Conservation (phyloP, 805 yeast species). For the Saturnispora serradocipensis region DNA sequence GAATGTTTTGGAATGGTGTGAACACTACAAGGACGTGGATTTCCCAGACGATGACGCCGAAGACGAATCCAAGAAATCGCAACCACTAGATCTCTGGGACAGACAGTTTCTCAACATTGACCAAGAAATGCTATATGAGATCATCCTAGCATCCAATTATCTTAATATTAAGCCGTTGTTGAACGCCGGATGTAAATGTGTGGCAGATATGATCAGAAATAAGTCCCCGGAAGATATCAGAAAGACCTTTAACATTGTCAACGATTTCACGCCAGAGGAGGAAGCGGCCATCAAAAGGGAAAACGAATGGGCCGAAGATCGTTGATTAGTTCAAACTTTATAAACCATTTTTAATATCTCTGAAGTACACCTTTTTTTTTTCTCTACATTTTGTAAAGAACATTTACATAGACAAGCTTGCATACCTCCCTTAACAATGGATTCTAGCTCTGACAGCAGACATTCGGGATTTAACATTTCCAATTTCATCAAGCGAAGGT, state of each 20-base stretch:
- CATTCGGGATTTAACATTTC: neutral
- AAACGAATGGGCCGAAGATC: constrained; percentile 87
- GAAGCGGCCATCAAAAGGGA: constrained; percentile 83
- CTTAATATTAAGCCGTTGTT: constrained; percentile 65
- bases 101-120: constrained; percentile 88
- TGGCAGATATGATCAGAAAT: constrained; percentile 77
- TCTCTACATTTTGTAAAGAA: neutral
- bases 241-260: constrained; percentile 69
- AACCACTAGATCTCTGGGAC: constrained; percentile 94
- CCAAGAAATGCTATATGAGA: constrained; percentile 80
- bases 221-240: constrained; percentile 75
- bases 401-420: neutral
- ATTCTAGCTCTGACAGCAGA: neutral
- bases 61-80: constrained; percentile 76
- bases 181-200: constrained; percentile 73
- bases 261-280: constrained; percentile 80
- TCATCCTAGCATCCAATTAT: constrained; percentile 73
- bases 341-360: neutral
- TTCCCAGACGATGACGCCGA: constrained; percentile 74
- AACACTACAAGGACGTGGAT: constrained; percentile 75
- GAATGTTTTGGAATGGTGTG: constrained; percentile 94
- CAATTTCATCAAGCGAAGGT: constrained; percentile 4
- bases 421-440: neutral
- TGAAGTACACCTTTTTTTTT: neutral
- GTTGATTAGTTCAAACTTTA: constrained; percentile 28